Conservation (phyloP, 163 green algal genomes). For the Scenedesmus sp. region DNA sequence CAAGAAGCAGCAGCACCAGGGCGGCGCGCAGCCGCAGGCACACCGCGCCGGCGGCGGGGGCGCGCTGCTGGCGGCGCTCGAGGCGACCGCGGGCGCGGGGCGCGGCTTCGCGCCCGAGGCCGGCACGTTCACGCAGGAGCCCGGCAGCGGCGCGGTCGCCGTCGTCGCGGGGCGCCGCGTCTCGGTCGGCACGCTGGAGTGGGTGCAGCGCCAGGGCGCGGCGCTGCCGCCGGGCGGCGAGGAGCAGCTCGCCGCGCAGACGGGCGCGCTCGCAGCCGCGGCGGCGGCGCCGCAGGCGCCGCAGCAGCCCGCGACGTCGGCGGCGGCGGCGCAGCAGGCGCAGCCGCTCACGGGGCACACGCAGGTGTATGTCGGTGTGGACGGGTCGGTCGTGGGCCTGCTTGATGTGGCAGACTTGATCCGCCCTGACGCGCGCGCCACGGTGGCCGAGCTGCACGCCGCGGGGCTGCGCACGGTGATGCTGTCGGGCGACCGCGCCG, state of each 20-base stretch:
- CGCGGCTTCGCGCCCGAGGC: constrained; percentile 49
- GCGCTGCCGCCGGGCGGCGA: neutral
- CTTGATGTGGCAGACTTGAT: constrained; percentile 56
- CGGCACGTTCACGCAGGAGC: constrained; percentile 85
- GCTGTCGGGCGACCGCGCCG: constrained; percentile 69
- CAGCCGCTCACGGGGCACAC: constrained; percentile 58
- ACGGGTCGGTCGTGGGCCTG: constrained; percentile 70
- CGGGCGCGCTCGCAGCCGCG: constrained; percentile 2
- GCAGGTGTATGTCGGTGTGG: constrained; percentile 81
- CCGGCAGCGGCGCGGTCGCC: constrained; percentile 81
- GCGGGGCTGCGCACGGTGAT: constrained; percentile 78
- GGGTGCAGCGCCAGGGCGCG: constrained; percentile 66
- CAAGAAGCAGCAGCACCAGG: neutral
- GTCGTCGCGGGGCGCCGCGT: constrained; percentile 73
- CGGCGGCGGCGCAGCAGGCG: neutral
- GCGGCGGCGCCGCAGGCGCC: constrained; percentile 23
- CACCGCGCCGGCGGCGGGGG: neutral
- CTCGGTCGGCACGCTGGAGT: constrained; percentile 85
- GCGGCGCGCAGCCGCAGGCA: neutral
- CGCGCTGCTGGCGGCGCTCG: neutral
- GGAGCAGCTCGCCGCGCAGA: constrained; percentile 36
- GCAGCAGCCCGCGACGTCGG: neutral
- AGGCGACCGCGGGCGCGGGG: constrained; percentile 22
- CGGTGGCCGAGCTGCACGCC: constrained; percentile 70
- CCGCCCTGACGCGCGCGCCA: constrained; percentile 71